Percentiles rank a stretch among this genome's conserved stretches.
phyloP scores from a whole-genome alignment of 805 yeast species.

The Suhomyces kilbournensis region DNA sequence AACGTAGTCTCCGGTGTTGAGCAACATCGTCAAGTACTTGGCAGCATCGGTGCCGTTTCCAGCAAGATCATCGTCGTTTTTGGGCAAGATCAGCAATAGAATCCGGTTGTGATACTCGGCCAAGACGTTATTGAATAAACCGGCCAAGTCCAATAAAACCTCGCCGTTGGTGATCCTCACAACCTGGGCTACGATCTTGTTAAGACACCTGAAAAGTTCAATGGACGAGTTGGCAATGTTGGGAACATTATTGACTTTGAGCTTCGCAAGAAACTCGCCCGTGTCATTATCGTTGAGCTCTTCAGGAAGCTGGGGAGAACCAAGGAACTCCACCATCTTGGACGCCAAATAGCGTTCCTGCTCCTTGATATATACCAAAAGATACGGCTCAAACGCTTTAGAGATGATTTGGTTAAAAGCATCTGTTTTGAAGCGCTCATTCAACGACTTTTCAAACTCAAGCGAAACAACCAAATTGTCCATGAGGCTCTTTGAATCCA shows the following conservation, averaged over 20 bases:
- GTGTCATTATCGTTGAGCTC: slow-evolving; percentile 23
- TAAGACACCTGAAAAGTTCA: slow-evolving; percentile 76
- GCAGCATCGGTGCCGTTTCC: slow-evolving; percentile 55
- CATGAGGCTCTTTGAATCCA: slow-evolving; percentile 64
- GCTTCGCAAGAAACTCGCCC: slow-evolving; percentile 34
- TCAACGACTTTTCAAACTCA: slow-evolving; percentile 77
- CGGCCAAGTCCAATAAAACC: slow-evolving; percentile 52
- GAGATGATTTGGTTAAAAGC: slow-evolving; percentile 49
- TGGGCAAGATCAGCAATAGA: slow-evolving; percentile 36
- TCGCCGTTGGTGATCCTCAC: slow-evolving; percentile 35
- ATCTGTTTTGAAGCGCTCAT: slow-evolving; percentile 54
- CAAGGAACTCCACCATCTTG: slow-evolving; percentile 63
- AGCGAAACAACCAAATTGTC: slow-evolving; percentile 70
- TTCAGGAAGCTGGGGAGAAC: slow-evolving; percentile 51
- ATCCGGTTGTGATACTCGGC: slow-evolving; percentile 38
- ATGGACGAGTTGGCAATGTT: slow-evolving; percentile 83
- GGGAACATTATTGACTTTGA: slow-evolving; percentile 48
- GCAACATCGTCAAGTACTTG: slow-evolving; percentile 62
- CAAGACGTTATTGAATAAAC: slow-evolving; percentile 65
- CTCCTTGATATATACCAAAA: slow-evolving; percentile 80
- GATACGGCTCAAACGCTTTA: slow-evolving; percentile 77
- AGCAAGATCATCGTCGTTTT: slow-evolving; percentile 48
- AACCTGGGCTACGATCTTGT: slow-evolving; percentile 69
- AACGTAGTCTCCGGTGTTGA: slow-evolving; percentile 90
- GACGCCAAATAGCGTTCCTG: slow-evolving; percentile 66